Conservation (phyloP, 805 yeast genomes). For the Isabelozyma rhagii region DNA sequence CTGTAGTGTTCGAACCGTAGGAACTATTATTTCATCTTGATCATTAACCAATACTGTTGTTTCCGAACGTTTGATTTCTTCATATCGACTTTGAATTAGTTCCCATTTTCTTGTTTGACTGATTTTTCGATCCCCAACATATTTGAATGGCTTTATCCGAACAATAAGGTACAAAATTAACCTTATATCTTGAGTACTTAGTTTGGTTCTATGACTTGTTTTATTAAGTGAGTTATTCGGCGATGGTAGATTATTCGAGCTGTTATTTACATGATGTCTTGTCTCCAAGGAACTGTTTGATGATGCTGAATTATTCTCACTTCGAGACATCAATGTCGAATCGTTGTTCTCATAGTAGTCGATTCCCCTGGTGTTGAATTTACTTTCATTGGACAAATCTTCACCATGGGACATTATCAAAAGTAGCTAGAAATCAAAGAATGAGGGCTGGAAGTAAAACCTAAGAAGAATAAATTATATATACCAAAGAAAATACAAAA, state of each 20-base stretch:
- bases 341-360: not conserved
- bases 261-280: not conserved
- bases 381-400: not conserved
- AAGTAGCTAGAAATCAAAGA: not conserved
- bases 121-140: constrained; percentile 30
- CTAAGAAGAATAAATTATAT: not conserved
- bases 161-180: constrained; percentile 27
- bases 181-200: constrained; percentile 24
- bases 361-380: not conserved
- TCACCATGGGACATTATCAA: not conserved
- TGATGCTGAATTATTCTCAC: not conserved
- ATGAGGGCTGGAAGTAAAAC: not conserved
- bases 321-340: not conserved
- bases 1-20: constrained; percentile 36
- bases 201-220: constrained; percentile 18
- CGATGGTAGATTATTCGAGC: not conserved
- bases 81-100: constrained; percentile 23
- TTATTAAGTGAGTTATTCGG: not conserved
- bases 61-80: constrained; percentile 10
- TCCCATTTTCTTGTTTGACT: constrained; percentile 37
- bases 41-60: not conserved
- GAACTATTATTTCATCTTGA: constrained; percentile 14
- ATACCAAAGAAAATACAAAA: too few relatives aligned
- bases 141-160: constrained; percentile 33
- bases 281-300: not conserved